These are phyloP conservation scores for Candida corydali DNA, from an alignment of 805 yeast species.

Conservation along the genomic window DNA sequence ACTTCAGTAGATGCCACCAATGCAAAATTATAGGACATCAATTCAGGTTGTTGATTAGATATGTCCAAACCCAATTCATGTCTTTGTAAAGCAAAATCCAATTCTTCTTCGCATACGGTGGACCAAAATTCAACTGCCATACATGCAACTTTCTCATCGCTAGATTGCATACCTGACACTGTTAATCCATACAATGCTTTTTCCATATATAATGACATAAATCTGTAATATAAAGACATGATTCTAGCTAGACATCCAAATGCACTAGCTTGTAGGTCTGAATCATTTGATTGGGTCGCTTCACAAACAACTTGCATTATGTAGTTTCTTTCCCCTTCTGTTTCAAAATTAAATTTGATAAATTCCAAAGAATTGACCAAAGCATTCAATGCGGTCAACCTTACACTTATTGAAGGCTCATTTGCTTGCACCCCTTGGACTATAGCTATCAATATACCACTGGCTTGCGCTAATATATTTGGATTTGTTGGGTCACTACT, in stretches of 20 bases:
- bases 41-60: conserved; percentile 26
- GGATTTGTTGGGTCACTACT: conserved; percentile 80
- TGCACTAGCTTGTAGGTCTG: conserved; percentile 86
- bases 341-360: conserved; percentile 80
- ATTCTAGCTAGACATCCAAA: conserved; percentile 93
- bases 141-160: conserved; percentile 83
- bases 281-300: conserved; percentile 87
- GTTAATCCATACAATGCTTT: conserved; percentile 90
- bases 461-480: conserved; percentile 76
- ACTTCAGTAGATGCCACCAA: conserved; percentile 78
- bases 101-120: conserved; percentile 98
- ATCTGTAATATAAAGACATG: conserved; percentile 82
- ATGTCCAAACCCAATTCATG: conserved; percentile 53
- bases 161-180: conserved; percentile 84
- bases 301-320: conserved; percentile 99
- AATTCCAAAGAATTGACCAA: conserved; percentile 87
- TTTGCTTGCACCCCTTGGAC: conserved; percentile 91
- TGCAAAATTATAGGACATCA: conserved; percentile 74
- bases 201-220: conserved; percentile 95
- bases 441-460: conserved; percentile 90
- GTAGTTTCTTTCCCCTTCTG: conserved; percentile 93
- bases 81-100: conserved; percentile 68
- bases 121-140: conserved; percentile 99
- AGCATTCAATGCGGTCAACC: conserved; percentile 89
- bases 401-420: conserved; percentile 70